A percentile compares a stretch with the other conserved stretches of the same genome.
phyloP scores from a whole-genome alignment of 768 basidiomycete species.

The Sistotremastrum niveocremeum region DNA sequence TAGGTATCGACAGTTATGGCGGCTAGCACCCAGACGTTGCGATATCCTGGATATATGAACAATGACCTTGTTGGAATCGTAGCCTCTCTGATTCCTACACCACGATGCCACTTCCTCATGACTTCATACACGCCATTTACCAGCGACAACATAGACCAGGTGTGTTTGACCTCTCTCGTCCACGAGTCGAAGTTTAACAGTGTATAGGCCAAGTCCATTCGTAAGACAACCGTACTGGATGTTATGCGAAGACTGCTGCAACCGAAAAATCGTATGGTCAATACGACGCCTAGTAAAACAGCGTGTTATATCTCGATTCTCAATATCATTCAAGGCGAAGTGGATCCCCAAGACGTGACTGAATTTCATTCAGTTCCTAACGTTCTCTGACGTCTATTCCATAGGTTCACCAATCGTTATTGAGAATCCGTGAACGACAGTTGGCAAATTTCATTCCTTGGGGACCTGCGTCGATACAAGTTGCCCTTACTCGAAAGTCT shows the following conservation, averaged over 20 bases:
- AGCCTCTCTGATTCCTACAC: constrained; percentile 92
- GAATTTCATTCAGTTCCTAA: neutral
- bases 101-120: constrained; percentile 96
- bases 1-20: constrained; percentile 97
- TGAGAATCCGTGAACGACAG: constrained; percentile 92
- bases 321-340: constrained; percentile 97
- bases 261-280: constrained; percentile 97
- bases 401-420: constrained; percentile 92
- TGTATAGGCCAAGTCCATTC: constrained; percentile 78
- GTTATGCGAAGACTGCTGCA: constrained; percentile 97
- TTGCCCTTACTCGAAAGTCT: constrained; percentile 82
- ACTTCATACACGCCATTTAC: constrained; percentile 98
- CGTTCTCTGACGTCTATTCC: constrained; percentile 1
- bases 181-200: neutral
- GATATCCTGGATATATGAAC: constrained; percentile 99
- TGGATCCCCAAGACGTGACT: constrained; percentile 90
- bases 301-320: constrained; percentile 96
- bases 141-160: constrained; percentile 93
- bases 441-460: constrained; percentile 98
- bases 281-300: constrained; percentile 80
- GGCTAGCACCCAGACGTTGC: constrained; percentile 89
- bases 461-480: constrained; percentile 98
- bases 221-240: constrained; percentile 93
- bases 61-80: constrained; percentile 97
- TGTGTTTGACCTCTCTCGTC: constrained; percentile 17